A percentile compares a stretch with the other conserved stretches of the same genome.
These are phyloP conservation scores for Yamadazyma jaroonii DNA, from an alignment of 1,139 yeast genomes.

Conservation along the genomic window DNA sequence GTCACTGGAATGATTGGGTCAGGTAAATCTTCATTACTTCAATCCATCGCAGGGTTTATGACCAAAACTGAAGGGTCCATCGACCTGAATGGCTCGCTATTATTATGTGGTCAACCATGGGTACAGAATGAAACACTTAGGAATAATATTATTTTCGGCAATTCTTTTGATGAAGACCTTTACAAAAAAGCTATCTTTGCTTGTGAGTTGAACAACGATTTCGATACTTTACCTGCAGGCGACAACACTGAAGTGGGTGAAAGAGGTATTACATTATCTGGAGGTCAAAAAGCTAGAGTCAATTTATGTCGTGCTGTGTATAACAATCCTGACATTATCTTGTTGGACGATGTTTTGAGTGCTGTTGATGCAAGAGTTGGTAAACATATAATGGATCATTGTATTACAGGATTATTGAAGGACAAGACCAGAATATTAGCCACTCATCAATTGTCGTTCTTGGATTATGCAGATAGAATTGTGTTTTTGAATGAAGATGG, in stretches of 20 bases:
- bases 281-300: constrained; percentile 49
- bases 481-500: constrained; percentile 36
- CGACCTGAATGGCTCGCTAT: constrained; percentile 32
- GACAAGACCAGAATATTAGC: constrained; percentile 42
- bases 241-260: constrained; percentile 48
- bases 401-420: constrained; percentile 31
- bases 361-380: constrained; percentile 53
- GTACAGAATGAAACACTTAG: constrained; percentile 42
- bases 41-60: constrained; percentile 57
- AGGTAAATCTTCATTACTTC: constrained; percentile 64
- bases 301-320: constrained; percentile 47
- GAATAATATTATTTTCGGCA: constrained; percentile 38
- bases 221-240: constrained; percentile 38
- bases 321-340: constrained; percentile 34
- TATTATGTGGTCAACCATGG: constrained; percentile 53
- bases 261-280: constrained; percentile 46
- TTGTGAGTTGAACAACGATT: constrained; percentile 35
- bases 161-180: constrained; percentile 20
- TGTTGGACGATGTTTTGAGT: constrained; percentile 47
- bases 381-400: constrained; percentile 38
- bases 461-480: constrained; percentile 38
- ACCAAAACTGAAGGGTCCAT: constrained; percentile 37
- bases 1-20: constrained; percentile 70
- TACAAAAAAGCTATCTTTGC: constrained; percentile 29
- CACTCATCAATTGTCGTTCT: constrained; percentile 45